Evolutionary conservation across 768 basidiomycete species (phyloP).

Genomic region (Auricularia heimuer): DNA sequence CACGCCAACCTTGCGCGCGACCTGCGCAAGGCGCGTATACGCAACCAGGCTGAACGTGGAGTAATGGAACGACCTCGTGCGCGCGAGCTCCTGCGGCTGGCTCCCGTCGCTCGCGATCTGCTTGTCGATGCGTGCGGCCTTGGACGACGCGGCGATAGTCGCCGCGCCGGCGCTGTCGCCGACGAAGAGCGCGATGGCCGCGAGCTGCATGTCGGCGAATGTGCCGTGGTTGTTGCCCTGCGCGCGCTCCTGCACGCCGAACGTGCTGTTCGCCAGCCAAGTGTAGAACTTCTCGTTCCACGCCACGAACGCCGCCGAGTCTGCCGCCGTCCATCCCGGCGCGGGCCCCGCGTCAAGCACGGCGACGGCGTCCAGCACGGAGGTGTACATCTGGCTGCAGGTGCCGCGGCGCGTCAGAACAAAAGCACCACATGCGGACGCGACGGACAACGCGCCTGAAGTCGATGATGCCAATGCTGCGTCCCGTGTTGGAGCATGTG

Average conservation of each 20-base stretch:
- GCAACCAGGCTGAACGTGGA: neutral
- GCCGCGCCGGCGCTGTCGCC: neutral
- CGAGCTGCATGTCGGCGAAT: neutral
- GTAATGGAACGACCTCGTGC: neutral
- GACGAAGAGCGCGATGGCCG: neutral
- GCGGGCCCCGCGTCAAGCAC: neutral
- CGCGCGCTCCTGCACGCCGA: neutral
- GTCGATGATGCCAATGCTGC: conserved; percentile 1
- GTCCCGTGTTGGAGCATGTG: neutral
- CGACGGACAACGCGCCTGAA: neutral
- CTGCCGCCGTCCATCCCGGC: neutral
- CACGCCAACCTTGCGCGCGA: neutral
- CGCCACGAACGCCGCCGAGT: neutral
- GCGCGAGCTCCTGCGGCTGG: neutral
- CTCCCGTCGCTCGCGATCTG: neutral
- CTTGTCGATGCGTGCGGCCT: neutral
- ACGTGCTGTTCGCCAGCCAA: neutral
- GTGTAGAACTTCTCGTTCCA: neutral
- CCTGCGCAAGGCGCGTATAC: neutral
- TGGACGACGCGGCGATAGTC: neutral
- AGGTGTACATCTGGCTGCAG: neutral
- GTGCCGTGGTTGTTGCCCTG: neutral
- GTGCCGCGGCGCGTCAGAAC: neutral
- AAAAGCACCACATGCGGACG: neutral
- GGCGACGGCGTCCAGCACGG: neutral